Evolutionary conservation across 2,329 filamentous ascomycete genomes (phyloP), one percentile per base, ranked within the genome.

Genomic region (Alternaria triticimaculans): DNA sequence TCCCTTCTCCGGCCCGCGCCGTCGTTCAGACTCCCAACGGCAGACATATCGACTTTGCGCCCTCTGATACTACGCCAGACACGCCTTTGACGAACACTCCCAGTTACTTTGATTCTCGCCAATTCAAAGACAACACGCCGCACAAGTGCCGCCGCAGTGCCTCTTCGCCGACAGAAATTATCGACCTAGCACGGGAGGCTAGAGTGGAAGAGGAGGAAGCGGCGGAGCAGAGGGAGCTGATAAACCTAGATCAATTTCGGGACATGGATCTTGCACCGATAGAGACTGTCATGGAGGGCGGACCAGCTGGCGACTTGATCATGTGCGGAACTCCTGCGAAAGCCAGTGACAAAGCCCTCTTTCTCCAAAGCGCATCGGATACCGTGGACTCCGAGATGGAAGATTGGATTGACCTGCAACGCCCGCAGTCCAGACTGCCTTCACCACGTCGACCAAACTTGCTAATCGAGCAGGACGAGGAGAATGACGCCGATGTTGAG

Each of bases 261-360:
- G 65, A 72, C 18, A 55, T 69, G 14, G 72, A 74, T 59, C 67
- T 76, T 18, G 66, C 69, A 6, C 72, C 71, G 2, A 37, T 74
- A 33, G 71, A 75, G 23, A 61, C 63, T 2, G 58, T 72, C 9
- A 64, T 73, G 55, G 65, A 66, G 23, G 63, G 43, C 7, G 51
- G 45, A 1, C 9, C 46, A 5, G 68, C 66, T 2, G 72, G 67
- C 0, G 70, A 74, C 50, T 15, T 73, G 15, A 70, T 71, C 28
- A 65, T 67, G 15, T 37, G 46, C 5, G 58, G 28, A 3, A 68
- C 67, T 4, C 63, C 71, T 6, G 21, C 21, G 1, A 60, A 25
- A 23, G 45, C 21, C 12, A 58, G 18, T 6, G 49, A 50, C 4
- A n/a, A 18, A 11, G 14, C 50, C 4, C 10, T 58, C 2, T 46